Evolutionary conservation across 2,329 filamentous ascomycete species (phyloP).

Genomic region (Calonectria pauciramosa): DNA sequence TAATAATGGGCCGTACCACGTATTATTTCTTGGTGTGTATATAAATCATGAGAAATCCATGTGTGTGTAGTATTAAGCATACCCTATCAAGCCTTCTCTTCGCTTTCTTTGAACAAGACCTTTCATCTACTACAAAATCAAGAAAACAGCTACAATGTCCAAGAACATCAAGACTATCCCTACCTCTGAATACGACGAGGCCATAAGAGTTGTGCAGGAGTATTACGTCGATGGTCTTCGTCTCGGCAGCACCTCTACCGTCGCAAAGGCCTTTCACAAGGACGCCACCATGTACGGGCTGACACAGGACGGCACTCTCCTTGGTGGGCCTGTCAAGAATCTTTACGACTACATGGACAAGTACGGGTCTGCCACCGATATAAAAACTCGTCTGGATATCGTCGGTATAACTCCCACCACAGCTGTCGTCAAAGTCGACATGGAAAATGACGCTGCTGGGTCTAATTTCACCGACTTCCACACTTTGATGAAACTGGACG

Average conservation of each 20-base stretch:
- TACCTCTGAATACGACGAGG: background rate
- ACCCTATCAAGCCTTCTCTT: background rate
- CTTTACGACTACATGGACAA: background rate
- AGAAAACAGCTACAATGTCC: background rate
- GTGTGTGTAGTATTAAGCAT: background rate
- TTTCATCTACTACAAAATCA: background rate
- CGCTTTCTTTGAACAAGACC: too few relatives aligned
- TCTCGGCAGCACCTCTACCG: background rate
- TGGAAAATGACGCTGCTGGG: background rate
- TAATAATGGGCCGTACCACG: background rate
- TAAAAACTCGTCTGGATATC: background rate
- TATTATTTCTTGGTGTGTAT: background rate
- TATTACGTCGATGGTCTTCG: background rate
- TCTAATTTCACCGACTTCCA: background rate
- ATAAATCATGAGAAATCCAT: background rate
- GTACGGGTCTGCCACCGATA: background rate
- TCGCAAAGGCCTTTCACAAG: background rate
- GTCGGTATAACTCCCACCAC: background rate
- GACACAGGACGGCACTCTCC: background rate
- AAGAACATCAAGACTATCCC: background rate
- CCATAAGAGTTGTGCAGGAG: background rate
- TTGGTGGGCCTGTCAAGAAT: background rate
- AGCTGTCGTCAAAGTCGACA: background rate
- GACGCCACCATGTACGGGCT: background rate
- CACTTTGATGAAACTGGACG: background rate